phyloP scores from a whole-genome alignment of 305 asterid genomes.

The Striga hermonthica region DNA sequence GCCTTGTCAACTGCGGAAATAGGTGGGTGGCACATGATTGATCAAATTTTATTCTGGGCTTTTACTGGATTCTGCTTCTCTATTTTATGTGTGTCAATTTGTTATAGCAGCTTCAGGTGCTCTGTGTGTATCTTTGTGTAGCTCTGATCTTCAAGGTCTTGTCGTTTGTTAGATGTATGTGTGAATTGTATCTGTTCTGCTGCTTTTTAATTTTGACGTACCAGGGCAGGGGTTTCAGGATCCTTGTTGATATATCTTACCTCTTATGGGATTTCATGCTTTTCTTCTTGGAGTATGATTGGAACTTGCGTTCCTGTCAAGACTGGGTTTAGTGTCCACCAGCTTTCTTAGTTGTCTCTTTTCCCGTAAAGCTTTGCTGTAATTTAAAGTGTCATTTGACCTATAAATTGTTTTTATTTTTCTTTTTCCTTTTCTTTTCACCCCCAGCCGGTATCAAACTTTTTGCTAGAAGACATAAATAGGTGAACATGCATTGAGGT shows the following conservation, averaged over 20 bases:
- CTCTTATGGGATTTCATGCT: slow-evolving; percentile 18
- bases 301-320: slow-evolving; percentile 11
- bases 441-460: no score
- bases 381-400: not conserved
- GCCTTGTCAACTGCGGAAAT: slow-evolving; percentile 59
- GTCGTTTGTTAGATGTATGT: slow-evolving; percentile 6
- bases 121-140: slow-evolving; percentile 8
- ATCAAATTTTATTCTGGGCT: slow-evolving; percentile 4
- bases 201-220: slow-evolving; percentile 12
- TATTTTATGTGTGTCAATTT: slow-evolving; percentile 22
- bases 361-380: slow-evolving; percentile 7
- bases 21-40: slow-evolving; percentile 38
- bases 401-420: not conserved
- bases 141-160: slow-evolving; percentile 12
- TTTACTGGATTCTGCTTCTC: slow-evolving; percentile 17
- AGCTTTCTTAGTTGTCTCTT: not conserved
- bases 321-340: slow-evolving; percentile 6
- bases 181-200: slow-evolving; percentile 17
- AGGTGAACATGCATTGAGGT: not conserved
- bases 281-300: slow-evolving; percentile 26
- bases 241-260: not conserved
- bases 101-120: not conserved
- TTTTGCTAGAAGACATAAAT: not conserved
- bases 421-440: no score
- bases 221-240: not conserved